phyloP scores from a whole-genome alignment of 192 early-diverging fungal species.

The Backusella morwellensis region DNA sequence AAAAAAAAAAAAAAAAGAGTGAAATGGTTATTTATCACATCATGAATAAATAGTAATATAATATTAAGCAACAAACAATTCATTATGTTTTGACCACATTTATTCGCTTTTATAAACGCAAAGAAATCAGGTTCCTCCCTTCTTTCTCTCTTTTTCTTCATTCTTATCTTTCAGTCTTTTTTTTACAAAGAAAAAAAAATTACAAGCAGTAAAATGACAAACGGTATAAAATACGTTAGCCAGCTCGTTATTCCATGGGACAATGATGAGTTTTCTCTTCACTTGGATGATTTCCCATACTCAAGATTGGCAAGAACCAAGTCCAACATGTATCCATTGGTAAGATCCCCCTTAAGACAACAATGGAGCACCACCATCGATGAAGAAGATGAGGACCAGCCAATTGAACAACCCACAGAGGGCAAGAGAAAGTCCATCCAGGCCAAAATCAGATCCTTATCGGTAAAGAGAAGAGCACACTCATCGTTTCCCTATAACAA shows the following conservation, averaged over 20 bases:
- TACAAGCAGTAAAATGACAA: no score
- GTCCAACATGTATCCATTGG: background rate
- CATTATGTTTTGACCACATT: background rate
- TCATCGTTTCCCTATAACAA: background rate
- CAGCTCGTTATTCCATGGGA: background rate
- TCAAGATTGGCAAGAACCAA: background rate
- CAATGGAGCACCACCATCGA: background rate
- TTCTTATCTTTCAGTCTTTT: background rate
- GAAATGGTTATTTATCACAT: no score
- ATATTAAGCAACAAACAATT: background rate
- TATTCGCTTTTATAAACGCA: background rate
- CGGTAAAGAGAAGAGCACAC: background rate
- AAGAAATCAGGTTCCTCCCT: background rate
- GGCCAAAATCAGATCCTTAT: background rate
- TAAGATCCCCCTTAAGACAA: background rate
- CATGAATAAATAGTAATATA: background rate
- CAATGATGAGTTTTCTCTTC: background rate
- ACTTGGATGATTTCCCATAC: background rate
- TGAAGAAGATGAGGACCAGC: background rate
- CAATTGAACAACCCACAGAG: background rate
- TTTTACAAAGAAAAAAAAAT: background rate
- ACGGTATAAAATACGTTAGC: background rate
- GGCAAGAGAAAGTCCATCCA: background rate
- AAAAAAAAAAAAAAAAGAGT: no score
- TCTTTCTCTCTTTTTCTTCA: background rate